A percentile compares a stretch with the other conserved stretches of the same genome.
Evolutionary conservation across 805 yeast genomes (phyloP).

Genomic region (Teunomyces cretensis): DNA sequence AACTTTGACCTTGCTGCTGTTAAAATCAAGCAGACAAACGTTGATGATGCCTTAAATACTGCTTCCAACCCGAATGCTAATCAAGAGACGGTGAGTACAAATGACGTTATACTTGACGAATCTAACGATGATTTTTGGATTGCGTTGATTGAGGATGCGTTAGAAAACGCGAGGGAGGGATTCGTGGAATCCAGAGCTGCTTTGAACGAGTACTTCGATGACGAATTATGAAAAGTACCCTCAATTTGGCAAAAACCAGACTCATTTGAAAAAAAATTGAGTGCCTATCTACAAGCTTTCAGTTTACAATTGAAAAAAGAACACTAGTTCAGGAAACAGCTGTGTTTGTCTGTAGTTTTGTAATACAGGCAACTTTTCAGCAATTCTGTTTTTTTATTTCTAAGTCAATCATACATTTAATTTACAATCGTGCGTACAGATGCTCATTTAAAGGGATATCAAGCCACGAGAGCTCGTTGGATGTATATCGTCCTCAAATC

Average conservation of each 20-base stretch:
- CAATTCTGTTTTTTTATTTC: not conserved
- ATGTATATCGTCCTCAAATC: not conserved
- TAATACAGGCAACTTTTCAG: not conserved
- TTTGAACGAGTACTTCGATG: conserved; percentile 53
- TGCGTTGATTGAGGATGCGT: conserved; percentile 51
- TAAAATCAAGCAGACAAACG: conserved; percentile 12
- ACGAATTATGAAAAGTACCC: conserved; percentile 12
- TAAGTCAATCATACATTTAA: not conserved
- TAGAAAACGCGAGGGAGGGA: conserved; percentile 49
- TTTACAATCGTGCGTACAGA: not conserved
- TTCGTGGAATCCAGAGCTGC: conserved; percentile 51
- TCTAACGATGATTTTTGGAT: conserved; percentile 38
- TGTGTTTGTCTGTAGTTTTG: not conserved
- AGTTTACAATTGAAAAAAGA: not conserved
- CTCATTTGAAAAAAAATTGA: not conserved
- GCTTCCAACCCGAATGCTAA: conserved; percentile 27
- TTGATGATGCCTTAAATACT: conserved; percentile 18
- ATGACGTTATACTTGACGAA: conserved; percentile 14
- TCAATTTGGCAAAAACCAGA: not conserved
- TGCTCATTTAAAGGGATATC: too few relatives aligned
- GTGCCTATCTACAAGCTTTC: not conserved
- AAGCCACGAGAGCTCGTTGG: too few relatives aligned
- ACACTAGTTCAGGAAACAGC: not conserved
- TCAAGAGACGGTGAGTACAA: conserved; percentile 12
- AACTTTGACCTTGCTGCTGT: conserved; percentile 20